Base-by-base conservation (phyloP, 1,284 basidiomycete genomes). In the Amanita bisporigera region DNA sequence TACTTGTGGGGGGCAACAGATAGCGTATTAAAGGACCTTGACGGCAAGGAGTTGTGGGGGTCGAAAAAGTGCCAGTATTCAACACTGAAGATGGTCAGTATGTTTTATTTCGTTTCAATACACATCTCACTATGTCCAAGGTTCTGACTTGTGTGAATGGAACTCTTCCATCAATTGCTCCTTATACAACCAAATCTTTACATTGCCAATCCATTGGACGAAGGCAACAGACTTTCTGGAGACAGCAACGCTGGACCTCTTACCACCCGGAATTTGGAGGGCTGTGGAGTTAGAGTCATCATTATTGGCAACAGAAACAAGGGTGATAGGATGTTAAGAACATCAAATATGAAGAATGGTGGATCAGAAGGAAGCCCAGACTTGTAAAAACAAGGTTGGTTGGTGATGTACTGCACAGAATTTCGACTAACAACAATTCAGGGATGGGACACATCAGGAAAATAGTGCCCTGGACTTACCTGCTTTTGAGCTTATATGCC, bases 111-210 rank as follows among this genome's bases (percentile, higher is more conserved):
- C 24, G 38, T 33, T 50, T 41, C 11, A n/a, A 45, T 40, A 33
- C 58, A 43, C 66, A 66, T 75, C 64, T 45, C 65, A 57, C 70
- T 55, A 74, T 65, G 73, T 61, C 64, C 67, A 64, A 96, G 95
- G 96, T 64, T 87, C 90, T 49, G 96, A 98, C 80, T 85, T 98
- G 73, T 90, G 96, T 63, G 71, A 83, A 36, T 77, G 86, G 7
- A 75, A 83, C 19, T 83, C 85, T 7, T 94, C 94, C 0, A 83
- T 97, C 69, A 93, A 94, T 45, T 87, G 88, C 38, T 93, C 93
- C 1, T 86, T 98, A 33, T 95, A 91, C 79, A 93, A 96, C 72
- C 97, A 98, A 79, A 97, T 99, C 76, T 97, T 98, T 80, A 94
- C 91, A 6, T 87, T 87, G 61, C 94, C 93, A 24, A 97, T 99